Conservation (phyloP, 2,329 filamentous ascomycete genomes). For the Aspergillus sp. region DNA sequence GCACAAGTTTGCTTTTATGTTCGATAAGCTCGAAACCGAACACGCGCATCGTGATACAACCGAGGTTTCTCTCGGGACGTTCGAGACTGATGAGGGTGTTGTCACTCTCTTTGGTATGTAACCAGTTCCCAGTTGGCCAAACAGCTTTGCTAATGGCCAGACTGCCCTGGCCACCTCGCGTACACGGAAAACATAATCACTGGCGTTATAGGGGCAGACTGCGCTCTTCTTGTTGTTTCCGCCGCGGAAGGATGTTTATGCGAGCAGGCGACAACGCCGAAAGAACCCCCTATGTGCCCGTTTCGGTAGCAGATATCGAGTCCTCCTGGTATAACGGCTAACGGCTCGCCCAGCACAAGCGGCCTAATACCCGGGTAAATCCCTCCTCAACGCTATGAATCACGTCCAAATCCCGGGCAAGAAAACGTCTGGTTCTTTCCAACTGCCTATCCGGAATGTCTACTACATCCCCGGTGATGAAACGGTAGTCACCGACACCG, state of each 20-base stretch:
- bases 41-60: too few species aligned
- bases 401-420: not conserved
- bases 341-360: not conserved
- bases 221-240: constrained; percentile 97
- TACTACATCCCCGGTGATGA: not conserved
- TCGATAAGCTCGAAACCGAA: too few species aligned
- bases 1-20: too few species aligned
- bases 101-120: constrained; percentile 47
- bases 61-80: too few species aligned
- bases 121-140: not conserved
- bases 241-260: constrained; percentile 55
- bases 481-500: not conserved
- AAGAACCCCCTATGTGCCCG: not conserved
- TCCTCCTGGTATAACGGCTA: not conserved
- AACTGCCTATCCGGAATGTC: not conserved
- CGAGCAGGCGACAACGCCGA: not conserved
- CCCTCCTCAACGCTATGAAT: not conserved
- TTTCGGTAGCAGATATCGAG: not conserved
- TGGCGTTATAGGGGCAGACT: constrained; percentile 98
- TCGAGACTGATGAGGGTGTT: too few species aligned
- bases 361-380: not conserved
- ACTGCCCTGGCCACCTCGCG: constrained; percentile 96
- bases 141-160: constrained; percentile 42
- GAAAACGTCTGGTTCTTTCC: not conserved
- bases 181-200: constrained; percentile 99